Evolutionary conservation across 106 monocot genomes (phyloP), one percentile per base, ranked within the genome.

Genomic region (Gastrodia elata): DNA sequence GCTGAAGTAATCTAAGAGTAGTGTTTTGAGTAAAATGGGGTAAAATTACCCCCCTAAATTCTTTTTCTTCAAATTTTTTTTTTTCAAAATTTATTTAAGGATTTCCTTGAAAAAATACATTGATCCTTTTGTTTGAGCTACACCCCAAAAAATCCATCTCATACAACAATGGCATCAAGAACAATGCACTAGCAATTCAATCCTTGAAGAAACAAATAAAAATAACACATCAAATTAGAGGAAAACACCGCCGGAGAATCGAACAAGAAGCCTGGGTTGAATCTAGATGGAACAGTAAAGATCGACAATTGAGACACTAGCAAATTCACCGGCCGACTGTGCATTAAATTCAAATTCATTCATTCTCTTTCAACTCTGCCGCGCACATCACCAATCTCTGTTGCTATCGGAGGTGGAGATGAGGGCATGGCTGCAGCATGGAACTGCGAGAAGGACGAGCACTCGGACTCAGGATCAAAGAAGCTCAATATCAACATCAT

Each of bases 391-490:
- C 6, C 52, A n/a, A 30, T 38, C 24, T 14, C 41, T 40, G 38
- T 20, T 35, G 32, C 16, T 71, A 28, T 39, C 70, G 70, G 24
- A n/a, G 70, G 41, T n/a, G n/a, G n/a, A n/a, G n/a, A n/a, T 2
- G 85, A 82, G 0, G 59, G 64, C 64, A 85, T 79, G 28, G 82
- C 85, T 1, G 82, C 85, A 58, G 85, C 82, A 34, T 82, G 79
- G 46, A 85, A 76, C 82, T 85, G 81, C n/a, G 82, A 79, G 75
- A 85, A 85, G 57, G 82, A 82, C 15, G 73, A 75, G 70, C 68
- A 82, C 33, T 82, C 82, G 4, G 67, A 34, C 52, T 85, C 81
- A 5, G 75, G 71, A 0, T 64, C 65, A 58, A 85, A 81, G 78
- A 81, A 81, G 84, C 81, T 81, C 43, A 81, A 77, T 8, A 75